Percentiles rank a stretch among this genome's conserved stretches.
Evolutionary conservation across 164 flowering plant genomes (phyloP).

Genomic region (Stephania cephalantha): DNA sequence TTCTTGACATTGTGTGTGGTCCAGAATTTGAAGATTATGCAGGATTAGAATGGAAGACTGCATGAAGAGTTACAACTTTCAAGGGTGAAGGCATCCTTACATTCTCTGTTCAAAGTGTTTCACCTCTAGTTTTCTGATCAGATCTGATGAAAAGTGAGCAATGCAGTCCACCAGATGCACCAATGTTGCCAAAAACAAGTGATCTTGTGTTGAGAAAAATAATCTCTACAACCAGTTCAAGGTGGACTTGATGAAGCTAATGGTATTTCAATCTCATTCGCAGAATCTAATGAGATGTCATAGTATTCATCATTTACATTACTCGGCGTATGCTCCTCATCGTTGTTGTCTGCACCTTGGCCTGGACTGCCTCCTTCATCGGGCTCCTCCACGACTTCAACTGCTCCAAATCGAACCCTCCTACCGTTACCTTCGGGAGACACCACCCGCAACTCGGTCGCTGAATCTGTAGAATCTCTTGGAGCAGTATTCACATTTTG

Average conservation of each 20-base stretch:
- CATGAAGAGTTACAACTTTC: neutral
- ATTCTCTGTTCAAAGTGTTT: neutral
- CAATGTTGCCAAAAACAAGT: neutral
- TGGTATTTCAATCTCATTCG: constrained; percentile 32
- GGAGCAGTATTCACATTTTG: constrained; percentile 3
- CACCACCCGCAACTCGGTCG: neutral
- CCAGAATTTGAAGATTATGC: neutral
- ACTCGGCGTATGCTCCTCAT: neutral
- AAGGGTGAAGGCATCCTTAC: neutral
- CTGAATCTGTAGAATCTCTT: neutral
- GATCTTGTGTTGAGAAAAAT: neutral
- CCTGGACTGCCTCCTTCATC: neutral
- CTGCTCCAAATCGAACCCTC: constrained; percentile 13
- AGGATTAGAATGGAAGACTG: neutral
- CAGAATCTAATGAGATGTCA: constrained; percentile 5
- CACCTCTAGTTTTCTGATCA: neutral
- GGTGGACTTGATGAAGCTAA: constrained; percentile 21
- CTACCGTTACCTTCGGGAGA: neutral
- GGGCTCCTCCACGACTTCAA: constrained; percentile 6
- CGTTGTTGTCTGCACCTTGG: neutral
- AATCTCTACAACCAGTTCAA: constrained; percentile 8
- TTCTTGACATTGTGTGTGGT: neutral
- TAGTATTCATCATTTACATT: constrained; percentile 5
- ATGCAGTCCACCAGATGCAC: neutral
- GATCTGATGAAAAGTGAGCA: neutral